phyloP scores from a whole-genome alignment of 1,139 yeast species.

The Pichia sp. region DNA sequence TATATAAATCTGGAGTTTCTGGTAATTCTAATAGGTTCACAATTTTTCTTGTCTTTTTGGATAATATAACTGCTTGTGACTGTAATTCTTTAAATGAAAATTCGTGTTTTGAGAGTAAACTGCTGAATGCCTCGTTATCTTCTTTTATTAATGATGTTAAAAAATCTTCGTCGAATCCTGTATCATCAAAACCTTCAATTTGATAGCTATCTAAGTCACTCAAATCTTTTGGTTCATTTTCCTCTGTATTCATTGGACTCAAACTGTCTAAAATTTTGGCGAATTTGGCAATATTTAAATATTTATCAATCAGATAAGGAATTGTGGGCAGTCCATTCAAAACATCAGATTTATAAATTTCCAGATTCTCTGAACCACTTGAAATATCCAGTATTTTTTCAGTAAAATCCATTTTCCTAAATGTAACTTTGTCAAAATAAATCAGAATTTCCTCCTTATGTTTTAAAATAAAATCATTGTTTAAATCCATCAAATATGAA shows the following conservation, averaged over 20 bases:
- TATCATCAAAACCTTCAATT: conserved; percentile 42
- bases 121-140: conserved; percentile 25
- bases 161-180: conserved; percentile 35
- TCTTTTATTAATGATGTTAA: conserved; percentile 31
- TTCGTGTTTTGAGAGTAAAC: conserved; percentile 15
- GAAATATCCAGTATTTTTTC: conserved; percentile 53
- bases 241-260: not conserved
- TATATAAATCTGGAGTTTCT: conserved; percentile 42
- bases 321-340: conserved; percentile 59
- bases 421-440: conserved; percentile 70
- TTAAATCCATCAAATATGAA: conserved; percentile 69
- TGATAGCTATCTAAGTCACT: conserved; percentile 19
- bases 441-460: conserved; percentile 55
- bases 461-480: conserved; percentile 49
- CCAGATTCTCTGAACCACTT: conserved; percentile 45
- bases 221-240: not conserved
- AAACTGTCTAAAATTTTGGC: conserved; percentile 32
- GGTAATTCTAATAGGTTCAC: conserved; percentile 34
- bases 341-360: conserved; percentile 31
- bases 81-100: conserved; percentile 43
- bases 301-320: conserved; percentile 64
- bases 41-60: conserved; percentile 33
- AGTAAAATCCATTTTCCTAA: conserved; percentile 59
- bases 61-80: conserved; percentile 35
- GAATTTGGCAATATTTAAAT: conserved; percentile 54